Percentiles rank a stretch among this genome's conserved stretches.
These are phyloP conservation scores for Lipomyces kockii DNA, from an alignment of 805 yeast genomes.

Conservation along the genomic window DNA sequence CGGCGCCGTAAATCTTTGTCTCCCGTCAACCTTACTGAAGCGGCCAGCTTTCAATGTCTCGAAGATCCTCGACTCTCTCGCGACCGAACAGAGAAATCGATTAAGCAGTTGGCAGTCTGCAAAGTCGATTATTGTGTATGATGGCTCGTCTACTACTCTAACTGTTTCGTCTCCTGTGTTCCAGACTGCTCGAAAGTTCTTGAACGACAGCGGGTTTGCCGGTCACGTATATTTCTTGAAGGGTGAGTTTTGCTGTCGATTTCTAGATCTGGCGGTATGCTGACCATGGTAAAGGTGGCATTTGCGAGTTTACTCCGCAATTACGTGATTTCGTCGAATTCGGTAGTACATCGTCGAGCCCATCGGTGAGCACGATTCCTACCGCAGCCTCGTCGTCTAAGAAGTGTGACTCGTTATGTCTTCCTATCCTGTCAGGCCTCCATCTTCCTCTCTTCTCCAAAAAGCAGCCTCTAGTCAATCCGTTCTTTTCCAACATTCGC, in stretches of 20 bases:
- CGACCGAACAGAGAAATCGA: slow-evolving; percentile 42
- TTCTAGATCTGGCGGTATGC: neutral
- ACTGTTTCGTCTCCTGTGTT: slow-evolving; percentile 19
- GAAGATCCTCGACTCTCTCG: slow-evolving; percentile 47
- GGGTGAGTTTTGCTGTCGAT: slow-evolving; percentile 38
- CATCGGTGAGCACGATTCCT: neutral
- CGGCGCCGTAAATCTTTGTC: slow-evolving; percentile 73
- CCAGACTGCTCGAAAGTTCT: slow-evolving; percentile 36
- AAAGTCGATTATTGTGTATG: slow-evolving; percentile 55
- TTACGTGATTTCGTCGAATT: slow-evolving; percentile 10
- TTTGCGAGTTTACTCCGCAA: slow-evolving; percentile 19
- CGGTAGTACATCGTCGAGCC: neutral
- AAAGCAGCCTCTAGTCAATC: slow-evolving; percentile 37
- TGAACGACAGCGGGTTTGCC: slow-evolving; percentile 14
- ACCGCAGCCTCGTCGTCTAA: neutral
- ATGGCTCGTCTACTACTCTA: slow-evolving; percentile 44
- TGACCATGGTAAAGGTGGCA: slow-evolving; percentile 16
- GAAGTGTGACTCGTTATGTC: slow-evolving; percentile 13
- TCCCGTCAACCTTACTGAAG: slow-evolving; percentile 86
- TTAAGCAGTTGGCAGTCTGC: slow-evolving; percentile 39
- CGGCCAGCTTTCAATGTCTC: slow-evolving; percentile 69
- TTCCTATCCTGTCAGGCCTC: slow-evolving; percentile 42
- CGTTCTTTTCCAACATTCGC: slow-evolving; percentile 42
- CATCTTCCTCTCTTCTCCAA: slow-evolving; percentile 36
- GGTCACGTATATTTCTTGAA: slow-evolving; percentile 39